Percentiles rank a stretch among this genome's conserved stretches.
Evolutionary conservation across 2,329 filamentous ascomycete genomes (phyloP).

Genomic region (Colletotrichum graminicola): DNA sequence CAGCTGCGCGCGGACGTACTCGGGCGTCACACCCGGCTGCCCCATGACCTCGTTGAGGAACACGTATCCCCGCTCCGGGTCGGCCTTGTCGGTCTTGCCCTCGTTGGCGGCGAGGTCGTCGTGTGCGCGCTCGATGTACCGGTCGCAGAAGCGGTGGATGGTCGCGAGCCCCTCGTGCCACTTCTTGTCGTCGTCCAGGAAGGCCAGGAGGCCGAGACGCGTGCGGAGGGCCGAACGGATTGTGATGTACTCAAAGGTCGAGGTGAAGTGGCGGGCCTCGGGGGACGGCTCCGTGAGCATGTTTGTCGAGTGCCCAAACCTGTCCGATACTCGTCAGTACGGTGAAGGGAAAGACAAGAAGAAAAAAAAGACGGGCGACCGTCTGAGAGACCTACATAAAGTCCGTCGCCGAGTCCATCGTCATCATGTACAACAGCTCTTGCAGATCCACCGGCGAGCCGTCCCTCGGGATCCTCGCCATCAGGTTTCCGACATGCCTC

Average conservation of each 20-base stretch:
- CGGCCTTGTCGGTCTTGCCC: conserved; percentile 42
- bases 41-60: conserved; percentile 68
- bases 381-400: conserved; percentile 62
- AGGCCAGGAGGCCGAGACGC: conserved; percentile 56
- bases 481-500: conserved; percentile 71
- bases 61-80: conserved; percentile 59
- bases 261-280: conserved; percentile 58
- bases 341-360: conserved; percentile 42
- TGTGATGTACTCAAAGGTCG: conserved; percentile 62
- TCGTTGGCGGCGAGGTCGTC: conserved; percentile 45
- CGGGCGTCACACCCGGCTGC: conserved; percentile 57
- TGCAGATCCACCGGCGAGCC: conserved; percentile 71
- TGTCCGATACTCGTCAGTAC: conserved; percentile 45
- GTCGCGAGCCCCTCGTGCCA: conserved; percentile 55
- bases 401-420: conserved; percentile 75
- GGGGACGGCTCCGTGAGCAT: conserved; percentile 52
- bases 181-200: conserved; percentile 52
- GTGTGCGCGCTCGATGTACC: conserved; percentile 58
- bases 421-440: conserved; percentile 73
- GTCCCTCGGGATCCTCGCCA: conserved; percentile 69
- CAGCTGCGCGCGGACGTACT: conserved; percentile 63
- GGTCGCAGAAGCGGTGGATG: conserved; percentile 62
- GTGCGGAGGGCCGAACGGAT: conserved; percentile 53
- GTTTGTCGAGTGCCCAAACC: conserved; percentile 59
- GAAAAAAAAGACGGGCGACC: conserved; percentile 2